Conservation (phyloP, 106 monocot species). For the Vanilla planifolia region DNA sequence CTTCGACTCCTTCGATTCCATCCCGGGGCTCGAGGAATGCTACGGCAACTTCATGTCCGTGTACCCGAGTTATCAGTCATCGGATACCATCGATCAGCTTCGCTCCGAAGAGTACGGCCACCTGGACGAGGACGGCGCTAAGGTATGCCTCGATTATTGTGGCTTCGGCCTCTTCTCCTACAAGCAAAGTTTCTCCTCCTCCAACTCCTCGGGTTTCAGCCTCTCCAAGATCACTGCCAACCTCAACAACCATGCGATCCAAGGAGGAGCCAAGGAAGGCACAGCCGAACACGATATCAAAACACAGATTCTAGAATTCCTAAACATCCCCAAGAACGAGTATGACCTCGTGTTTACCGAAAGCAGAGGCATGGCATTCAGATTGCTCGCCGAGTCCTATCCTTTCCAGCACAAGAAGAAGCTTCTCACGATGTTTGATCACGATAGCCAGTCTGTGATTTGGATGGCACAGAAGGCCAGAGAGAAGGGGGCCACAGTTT, state of each 20-base stretch:
- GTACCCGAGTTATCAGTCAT: slow-evolving; percentile 81
- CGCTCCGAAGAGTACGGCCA: slow-evolving; percentile 71
- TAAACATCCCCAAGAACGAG: slow-evolving; percentile 93
- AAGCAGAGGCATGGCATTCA: slow-evolving; percentile 84
- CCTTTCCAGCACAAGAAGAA: slow-evolving; percentile 92
- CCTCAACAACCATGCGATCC: slow-evolving; percentile 80
- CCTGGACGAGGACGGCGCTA: slow-evolving; percentile 42
- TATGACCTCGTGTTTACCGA: slow-evolving; percentile 92
- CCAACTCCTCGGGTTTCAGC: slow-evolving; percentile 70
- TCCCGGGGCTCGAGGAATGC: slow-evolving; percentile 57
- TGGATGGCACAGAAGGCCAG: slow-evolving; percentile 82
- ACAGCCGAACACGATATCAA: slow-evolving; percentile 86
- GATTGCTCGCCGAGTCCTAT: slow-evolving; percentile 80
- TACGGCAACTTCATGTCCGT: slow-evolving; percentile 74
- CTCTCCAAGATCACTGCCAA: slow-evolving; percentile 86
- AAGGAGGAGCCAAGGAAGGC: slow-evolving; percentile 77
- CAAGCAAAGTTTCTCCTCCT: slow-evolving; percentile 49
- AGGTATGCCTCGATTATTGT: slow-evolving; percentile 96
- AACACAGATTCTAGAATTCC: slow-evolving; percentile 72
- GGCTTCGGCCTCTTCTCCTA: slow-evolving; percentile 94
- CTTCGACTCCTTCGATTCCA: slow-evolving; percentile 38
- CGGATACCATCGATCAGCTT: slow-evolving; percentile 56
- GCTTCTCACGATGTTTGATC: slow-evolving; percentile 94
- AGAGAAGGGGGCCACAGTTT: slow-evolving; percentile 83
- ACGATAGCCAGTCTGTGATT: slow-evolving; percentile 93